Evolutionary conservation across 345 rosid genomes (phyloP).

Genomic region (Camelina laxa): DNA sequence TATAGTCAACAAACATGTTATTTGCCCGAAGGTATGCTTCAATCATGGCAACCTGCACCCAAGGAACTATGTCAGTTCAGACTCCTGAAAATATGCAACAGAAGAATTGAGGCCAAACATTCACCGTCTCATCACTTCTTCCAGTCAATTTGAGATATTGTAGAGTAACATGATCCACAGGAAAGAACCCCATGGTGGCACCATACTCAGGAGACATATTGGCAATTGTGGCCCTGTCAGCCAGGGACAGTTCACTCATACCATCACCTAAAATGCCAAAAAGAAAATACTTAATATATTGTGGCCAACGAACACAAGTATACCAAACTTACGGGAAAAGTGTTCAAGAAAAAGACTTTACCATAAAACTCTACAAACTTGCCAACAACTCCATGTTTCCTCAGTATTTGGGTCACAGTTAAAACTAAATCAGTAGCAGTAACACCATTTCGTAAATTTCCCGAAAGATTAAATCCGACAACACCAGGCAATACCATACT

Average conservation of each 20-base stretch:
- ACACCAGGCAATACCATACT: constrained; percentile 99
- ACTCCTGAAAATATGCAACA: not conserved
- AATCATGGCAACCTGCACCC: constrained; percentile 58
- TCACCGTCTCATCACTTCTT: constrained; percentile 95
- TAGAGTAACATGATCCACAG: constrained; percentile 94
- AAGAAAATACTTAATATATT: not conserved
- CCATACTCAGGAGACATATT: constrained; percentile 99
- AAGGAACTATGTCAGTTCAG: not conserved
- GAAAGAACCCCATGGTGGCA: constrained; percentile 99
- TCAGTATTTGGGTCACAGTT: constrained; percentile 95
- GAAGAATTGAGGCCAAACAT: constrained; percentile 28
- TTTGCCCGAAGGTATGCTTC: constrained; percentile 97
- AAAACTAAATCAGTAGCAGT: constrained; percentile 99
- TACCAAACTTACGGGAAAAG: not conserved
- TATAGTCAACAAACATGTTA: constrained; percentile 92
- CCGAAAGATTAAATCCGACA: constrained; percentile 94
- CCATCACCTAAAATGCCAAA: constrained; percentile 70
- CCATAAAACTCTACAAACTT: constrained; percentile 97
- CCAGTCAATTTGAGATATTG: constrained; percentile 97
- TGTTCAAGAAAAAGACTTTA: not conserved
- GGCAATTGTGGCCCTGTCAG: constrained; percentile 99
- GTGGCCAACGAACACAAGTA: not conserved
- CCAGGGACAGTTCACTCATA: constrained; percentile 86
- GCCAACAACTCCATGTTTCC: constrained; percentile 99
- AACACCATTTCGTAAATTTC: constrained; percentile 81